Evolutionary conservation across 805 yeast genomes (phyloP).

Genomic region (Candida manassasensis): DNA sequence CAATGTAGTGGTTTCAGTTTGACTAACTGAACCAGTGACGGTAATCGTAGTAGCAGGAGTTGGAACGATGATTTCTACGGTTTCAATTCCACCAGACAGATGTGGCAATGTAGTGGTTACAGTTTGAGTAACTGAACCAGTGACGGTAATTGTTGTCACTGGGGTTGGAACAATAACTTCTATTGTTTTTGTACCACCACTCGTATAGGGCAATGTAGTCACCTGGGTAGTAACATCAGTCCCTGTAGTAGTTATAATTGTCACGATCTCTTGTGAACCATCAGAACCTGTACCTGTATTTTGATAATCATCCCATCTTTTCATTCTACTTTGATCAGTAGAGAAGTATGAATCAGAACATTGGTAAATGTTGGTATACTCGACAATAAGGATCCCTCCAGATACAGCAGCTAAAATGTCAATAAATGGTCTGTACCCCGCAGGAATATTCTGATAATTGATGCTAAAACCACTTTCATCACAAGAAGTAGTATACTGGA

Average conservation of each 20-base stretch:
- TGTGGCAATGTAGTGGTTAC: conserved; percentile 1
- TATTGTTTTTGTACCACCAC: conserved; percentile 4
- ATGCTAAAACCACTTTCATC: conserved; percentile 6
- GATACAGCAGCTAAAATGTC: background rate
- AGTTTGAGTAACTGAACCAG: background rate
- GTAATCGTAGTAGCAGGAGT: background rate
- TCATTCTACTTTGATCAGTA: background rate
- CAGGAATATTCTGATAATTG: conserved; percentile 18
- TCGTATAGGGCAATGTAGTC: background rate
- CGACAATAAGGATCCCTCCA: background rate
- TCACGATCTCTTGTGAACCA: background rate
- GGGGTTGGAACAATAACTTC: conserved; percentile 3
- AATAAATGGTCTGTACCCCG: conserved; percentile 17
- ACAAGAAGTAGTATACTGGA: conserved; percentile 14
- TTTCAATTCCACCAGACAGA: background rate
- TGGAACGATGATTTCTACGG: background rate
- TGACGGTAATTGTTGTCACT: background rate
- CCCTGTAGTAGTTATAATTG: background rate
- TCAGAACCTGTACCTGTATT: conserved; percentile 1
- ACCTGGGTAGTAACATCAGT: background rate
- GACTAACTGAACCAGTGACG: background rate
- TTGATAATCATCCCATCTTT: conserved; percentile 1
- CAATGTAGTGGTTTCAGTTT: conserved; percentile 1
- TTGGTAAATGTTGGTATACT: background rate
- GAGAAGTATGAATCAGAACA: background rate